Evolutionary conservation across 2,329 filamentous ascomycete species (phyloP), one percentile per base, ranked within the genome.

Genomic region (Madurella fahalii): DNA sequence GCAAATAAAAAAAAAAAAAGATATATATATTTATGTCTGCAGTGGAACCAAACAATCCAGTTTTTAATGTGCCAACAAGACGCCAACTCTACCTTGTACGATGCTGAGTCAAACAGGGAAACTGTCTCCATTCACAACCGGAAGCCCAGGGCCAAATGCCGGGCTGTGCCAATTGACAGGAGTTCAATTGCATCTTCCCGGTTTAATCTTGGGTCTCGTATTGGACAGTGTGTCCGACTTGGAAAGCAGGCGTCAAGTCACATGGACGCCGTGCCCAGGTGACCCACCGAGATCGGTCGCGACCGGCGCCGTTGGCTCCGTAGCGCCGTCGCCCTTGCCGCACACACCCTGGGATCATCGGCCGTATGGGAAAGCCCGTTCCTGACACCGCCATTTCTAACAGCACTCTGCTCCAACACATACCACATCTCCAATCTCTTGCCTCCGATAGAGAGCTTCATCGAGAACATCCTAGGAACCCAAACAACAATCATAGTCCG

Each of bases 251-350:
- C 25, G 16, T 31, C 18, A 18, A 40, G 59, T 63, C 59, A 61
- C 59, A 57, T 60, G 58, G 54, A 32, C 32, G 50, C 49, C 20
- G 52, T 43, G 20, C 30, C 34, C 53, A 59, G 53, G 51, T 53
- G 61, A 62, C 59, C 59, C 61, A 62, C 62, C 61, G 58, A 61
- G 39, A 59, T 63, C 61, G 62, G 62, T 54, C 49, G 41, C 56
- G 47, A 56, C 54, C 51, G 46, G 49, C 47, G 34, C 47, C 37
- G 47, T 56, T 49, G 46, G 49, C 47, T 34, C 47, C 37, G 47
- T 54, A 52, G 53, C 54, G 50, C 50, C 13, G 52, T 39, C 8
- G 15, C 43, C 34, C 39, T 53, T 44, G 47, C 34, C 34, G 34
- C 34, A 37, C 9, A 43, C 41, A 39, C 31, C 42, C 40, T 34